Evolutionary conservation across 169 alveolate genomes (phyloP), one percentile per base, ranked within the genome.

Genomic region (Eimeria necatrix): DNA sequence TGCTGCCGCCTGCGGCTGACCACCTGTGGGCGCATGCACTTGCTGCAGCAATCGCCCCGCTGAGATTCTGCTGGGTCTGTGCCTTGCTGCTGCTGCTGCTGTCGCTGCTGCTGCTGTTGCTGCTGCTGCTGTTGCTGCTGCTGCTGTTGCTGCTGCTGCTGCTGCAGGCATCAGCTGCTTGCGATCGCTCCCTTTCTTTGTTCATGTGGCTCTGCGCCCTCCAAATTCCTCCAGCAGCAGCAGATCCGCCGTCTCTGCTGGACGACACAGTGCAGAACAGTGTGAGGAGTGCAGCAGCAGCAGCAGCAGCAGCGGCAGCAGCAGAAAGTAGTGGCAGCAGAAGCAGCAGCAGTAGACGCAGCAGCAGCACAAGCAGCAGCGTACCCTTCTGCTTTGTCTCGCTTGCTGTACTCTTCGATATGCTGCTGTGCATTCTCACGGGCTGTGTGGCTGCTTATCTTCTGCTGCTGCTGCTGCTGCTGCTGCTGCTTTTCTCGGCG

Each of bases 381-480:
- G 14, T 61, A 9, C 26, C 7, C 9, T 0, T 32, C 6, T 6
- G 49, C 48, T 68, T 68, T n/a, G 32, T 4, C 3, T n/a, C 46
- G 49, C 46, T 20, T 4, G 32, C 18, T n/a, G n/a, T n/a, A n/a
- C n/a, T n/a, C n/a, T n/a, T n/a, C n/a, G n/a, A n/a, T n/a, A n/a
- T n/a, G n/a, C n/a, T n/a, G n/a, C n/a, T n/a, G n/a, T n/a, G n/a
- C n/a, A n/a, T n/a, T n/a, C n/a, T n/a, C n/a, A n/a, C n/a, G n/a
- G n/a, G n/a, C n/a, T n/a, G n/a, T n/a, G n/a, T n/a, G n/a, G n/a
- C n/a, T n/a, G n/a, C n/a, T n/a, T n/a, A n/a, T n/a, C n/a, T n/a
- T n/a, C n/a, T 20, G 78, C 78, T 64, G 61, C 61, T n/a, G 78
- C 78, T 68, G 78, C 76, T 46, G 56, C 81, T 71, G 81, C 81